Base-by-base conservation (phyloP, 1,139 yeast species). In the Diutina rugosa region DNA sequence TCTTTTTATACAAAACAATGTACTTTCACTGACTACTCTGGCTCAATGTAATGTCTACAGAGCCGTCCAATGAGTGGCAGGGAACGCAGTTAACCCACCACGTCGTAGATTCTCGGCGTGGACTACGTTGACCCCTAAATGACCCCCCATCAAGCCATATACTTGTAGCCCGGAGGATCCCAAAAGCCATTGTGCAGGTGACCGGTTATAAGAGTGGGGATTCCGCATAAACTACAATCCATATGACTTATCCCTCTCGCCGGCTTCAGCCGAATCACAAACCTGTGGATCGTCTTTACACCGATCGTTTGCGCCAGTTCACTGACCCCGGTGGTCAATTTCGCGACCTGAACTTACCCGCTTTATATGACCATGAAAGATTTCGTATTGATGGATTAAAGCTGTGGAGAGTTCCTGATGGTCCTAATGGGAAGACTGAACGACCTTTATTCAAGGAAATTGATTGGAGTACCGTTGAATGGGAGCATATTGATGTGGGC, bases 371-470 rank as follows among this genome's bases (percentile, higher is more conserved):
- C 66, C 70, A 73, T 57, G 81, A 74, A 18, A 71, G 93, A 28
- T 16, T 10, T 9, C 21, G 32, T 6, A 14, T 51, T 6, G 21
- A 69, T 78, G 49, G 81, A 76, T 70, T 87, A 59, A 73, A 77
- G 61, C 81, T 81, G 35, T 86, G 82, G 75, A 71, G 79, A 30
- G 91, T 87, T 2, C 91, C 95, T 0, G 84, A 81, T 61, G 67
- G 65, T 38, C 62, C 64, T 21, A 63, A 72, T 56, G 79, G 78
- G 9, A 64, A 68, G 55, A 74, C 87, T 55, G 74, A 77, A 57
- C 79, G 97, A 59, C 98, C 98, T 0, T 72, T 84, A 44, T 91
- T 90, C 74, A 74, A 78, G 59, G 87, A 87, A 32, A 84, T 90
- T 54, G 60, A 65, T 46, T 76, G 86, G 61, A 71, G 70, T 51